Evolutionary conservation across 495 filamentous ascomycete genomes (phyloP).

Genomic region (Penicillium canariense): DNA sequence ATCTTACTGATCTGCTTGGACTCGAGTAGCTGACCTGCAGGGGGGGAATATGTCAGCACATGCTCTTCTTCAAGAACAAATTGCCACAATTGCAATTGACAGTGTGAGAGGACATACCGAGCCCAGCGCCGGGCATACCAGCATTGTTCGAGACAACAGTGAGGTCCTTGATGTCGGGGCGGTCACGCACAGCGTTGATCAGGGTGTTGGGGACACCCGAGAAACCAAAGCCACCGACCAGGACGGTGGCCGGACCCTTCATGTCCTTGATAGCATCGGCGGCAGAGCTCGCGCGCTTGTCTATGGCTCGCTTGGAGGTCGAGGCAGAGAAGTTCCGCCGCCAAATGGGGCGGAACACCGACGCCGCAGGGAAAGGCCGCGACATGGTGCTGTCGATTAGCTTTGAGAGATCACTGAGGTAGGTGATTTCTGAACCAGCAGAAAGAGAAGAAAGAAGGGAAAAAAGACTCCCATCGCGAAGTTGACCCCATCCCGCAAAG

Average conservation of each 20-base stretch:
- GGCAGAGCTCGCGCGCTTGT: conserved; percentile 74
- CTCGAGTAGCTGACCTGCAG: conserved; percentile 59
- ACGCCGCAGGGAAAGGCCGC: conserved; percentile 31
- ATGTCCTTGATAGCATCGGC: conserved; percentile 70
- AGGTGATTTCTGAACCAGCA: conserved; percentile 17
- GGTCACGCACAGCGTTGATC: conserved; percentile 72
- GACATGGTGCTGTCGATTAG: conserved; percentile 27
- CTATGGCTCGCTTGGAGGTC: conserved; percentile 61
- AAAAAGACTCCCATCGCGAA: conserved; percentile 10
- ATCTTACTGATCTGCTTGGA: conserved; percentile 82
- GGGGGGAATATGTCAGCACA: neutral
- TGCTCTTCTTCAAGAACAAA: neutral
- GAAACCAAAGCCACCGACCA: conserved; percentile 83
- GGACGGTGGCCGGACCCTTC: conserved; percentile 64
- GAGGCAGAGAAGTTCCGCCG: conserved; percentile 64
- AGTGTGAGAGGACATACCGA: conserved; percentile 45
- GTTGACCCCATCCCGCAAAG: conserved; percentile 9
- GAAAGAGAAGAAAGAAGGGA: conserved; percentile 11
- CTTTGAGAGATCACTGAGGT: conserved; percentile 9
- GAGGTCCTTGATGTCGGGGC: conserved; percentile 66
- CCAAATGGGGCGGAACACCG: conserved; percentile 39
- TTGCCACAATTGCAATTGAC: neutral
- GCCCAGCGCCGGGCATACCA: conserved; percentile 72
- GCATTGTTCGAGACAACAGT: conserved; percentile 92
- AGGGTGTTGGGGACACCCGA: conserved; percentile 82